These are phyloP conservation scores for Seiridium cupressi DNA, from an alignment of 2,329 filamentous ascomycete genomes.

Conservation along the genomic window DNA sequence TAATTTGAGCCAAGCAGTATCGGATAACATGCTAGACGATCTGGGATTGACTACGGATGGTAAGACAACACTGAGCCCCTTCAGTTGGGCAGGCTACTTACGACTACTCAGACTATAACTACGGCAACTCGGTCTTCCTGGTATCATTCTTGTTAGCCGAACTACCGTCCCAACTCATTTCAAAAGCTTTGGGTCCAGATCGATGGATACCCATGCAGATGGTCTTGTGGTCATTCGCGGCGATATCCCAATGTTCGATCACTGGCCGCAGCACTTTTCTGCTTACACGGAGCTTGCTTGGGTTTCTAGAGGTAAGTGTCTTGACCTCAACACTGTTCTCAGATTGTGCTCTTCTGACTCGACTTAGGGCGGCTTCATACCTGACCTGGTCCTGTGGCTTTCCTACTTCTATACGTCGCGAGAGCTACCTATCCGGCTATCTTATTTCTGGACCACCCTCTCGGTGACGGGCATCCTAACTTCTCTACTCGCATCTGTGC, in stretches of 20 bases:
- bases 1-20: slow-evolving; percentile 57
- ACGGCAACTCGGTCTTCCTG: slow-evolving; percentile 54
- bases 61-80: slow-evolving; percentile 12
- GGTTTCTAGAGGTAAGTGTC: slow-evolving; percentile 19
- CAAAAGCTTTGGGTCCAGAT: slow-evolving; percentile 44
- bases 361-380: slow-evolving; percentile 30
- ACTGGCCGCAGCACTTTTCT: slow-evolving; percentile 16
- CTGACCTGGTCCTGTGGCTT: slow-evolving; percentile 30
- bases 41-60: slow-evolving; percentile 41
- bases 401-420: slow-evolving; percentile 32
- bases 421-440: slow-evolving; percentile 36
- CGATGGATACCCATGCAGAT: slow-evolving; percentile 31
- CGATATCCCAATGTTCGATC: slow-evolving; percentile 23
- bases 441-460: slow-evolving; percentile 36
- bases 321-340: not conserved
- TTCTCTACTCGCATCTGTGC: slow-evolving; percentile 33
- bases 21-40: slow-evolving; percentile 60
- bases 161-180: slow-evolving; percentile 59
- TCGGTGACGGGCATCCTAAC: slow-evolving; percentile 30
- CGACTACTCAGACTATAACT: slow-evolving; percentile 40
- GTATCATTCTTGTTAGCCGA: slow-evolving; percentile 56
- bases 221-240: slow-evolving; percentile 28
- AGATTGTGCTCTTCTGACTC: not conserved
- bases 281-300: slow-evolving; percentile 5
- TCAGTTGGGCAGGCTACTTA: not conserved